Evolutionary conservation across 805 yeast species (phyloP).

Genomic region (Lachancea dasiensis): DNA sequence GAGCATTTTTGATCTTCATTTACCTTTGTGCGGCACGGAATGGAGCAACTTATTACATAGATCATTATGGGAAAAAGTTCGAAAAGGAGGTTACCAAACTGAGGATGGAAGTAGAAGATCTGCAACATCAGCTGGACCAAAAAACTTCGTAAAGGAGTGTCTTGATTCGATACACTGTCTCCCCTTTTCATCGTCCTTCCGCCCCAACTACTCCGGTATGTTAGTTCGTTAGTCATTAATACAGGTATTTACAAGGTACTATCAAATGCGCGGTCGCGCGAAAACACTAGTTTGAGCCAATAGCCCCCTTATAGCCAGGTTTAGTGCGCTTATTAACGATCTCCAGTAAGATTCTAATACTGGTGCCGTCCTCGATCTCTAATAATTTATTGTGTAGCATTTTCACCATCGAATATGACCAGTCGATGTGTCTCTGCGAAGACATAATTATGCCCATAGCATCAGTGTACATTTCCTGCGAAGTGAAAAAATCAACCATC

Average conservation of each 20-base stretch:
- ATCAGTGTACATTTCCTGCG: slow-evolving; percentile 53
- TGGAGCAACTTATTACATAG: slow-evolving; percentile 93
- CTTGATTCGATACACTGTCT: neutral
- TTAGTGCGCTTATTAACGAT: slow-evolving; percentile 30
- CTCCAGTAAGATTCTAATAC: slow-evolving; percentile 28
- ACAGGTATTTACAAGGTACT: too few species aligned
- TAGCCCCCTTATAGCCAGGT: neutral
- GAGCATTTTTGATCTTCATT: slow-evolving; percentile 61
- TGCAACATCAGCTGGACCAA: slow-evolving; percentile 38
- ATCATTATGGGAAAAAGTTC: slow-evolving; percentile 82
- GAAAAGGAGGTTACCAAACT: slow-evolving; percentile 77
- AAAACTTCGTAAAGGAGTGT: too few species aligned
- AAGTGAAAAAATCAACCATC: slow-evolving; percentile 57
- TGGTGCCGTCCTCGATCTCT: slow-evolving; percentile 39
- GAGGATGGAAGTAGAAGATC: slow-evolving; percentile 60
- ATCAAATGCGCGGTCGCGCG: too few species aligned
- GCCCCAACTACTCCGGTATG: neutral
- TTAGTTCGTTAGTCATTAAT: slow-evolving; percentile 8
- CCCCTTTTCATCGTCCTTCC: neutral
- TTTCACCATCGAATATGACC: slow-evolving; percentile 51
- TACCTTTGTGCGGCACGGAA: slow-evolving; percentile 78
- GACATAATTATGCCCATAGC: slow-evolving; percentile 64
- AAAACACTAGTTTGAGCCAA: neutral
- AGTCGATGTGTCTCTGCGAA: slow-evolving; percentile 60
- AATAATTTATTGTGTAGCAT: slow-evolving; percentile 37